Evolutionary conservation across 257 asterid genomes (phyloP).

Genomic region (Solanum phureja): DNA sequence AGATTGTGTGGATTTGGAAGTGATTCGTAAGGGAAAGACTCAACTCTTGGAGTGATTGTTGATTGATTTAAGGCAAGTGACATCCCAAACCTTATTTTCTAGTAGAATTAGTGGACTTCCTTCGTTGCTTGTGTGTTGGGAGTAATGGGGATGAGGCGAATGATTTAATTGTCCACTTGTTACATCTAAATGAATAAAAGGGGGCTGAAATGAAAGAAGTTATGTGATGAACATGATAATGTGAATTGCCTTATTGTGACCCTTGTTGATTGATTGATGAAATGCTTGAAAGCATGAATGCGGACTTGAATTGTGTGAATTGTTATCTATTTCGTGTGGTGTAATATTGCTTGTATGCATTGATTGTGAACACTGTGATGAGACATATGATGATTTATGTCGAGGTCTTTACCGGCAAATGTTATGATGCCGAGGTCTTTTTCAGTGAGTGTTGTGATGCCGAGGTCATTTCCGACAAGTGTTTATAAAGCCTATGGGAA

Average conservation of each 20-base stretch:
- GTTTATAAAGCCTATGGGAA: neutral
- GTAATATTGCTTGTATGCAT: neutral
- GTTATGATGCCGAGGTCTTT: neutral
- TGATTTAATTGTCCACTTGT: no score
- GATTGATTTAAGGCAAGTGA: neutral
- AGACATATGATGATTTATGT: no score
- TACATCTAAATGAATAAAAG: no score
- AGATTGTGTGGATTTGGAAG: neutral
- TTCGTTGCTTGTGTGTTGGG: no score
- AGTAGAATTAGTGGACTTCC: neutral
- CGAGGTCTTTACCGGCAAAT: neutral
- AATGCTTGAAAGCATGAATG: neutral
- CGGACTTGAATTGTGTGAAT: neutral
- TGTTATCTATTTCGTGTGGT: no score
- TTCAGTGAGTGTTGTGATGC: neutral
- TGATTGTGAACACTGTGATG: neutral
- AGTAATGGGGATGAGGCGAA: neutral
- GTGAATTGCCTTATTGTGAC: neutral
- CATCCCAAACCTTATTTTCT: neutral
- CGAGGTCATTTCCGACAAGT: neutral
- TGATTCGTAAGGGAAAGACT: neutral
- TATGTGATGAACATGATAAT: neutral
- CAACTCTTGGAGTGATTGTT: neutral
- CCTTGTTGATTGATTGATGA: neutral
- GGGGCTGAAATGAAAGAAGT: neutral